These are phyloP conservation scores for Talaromyces adpressus DNA, from an alignment of 495 filamentous ascomycete genomes.

Conservation along the genomic window DNA sequence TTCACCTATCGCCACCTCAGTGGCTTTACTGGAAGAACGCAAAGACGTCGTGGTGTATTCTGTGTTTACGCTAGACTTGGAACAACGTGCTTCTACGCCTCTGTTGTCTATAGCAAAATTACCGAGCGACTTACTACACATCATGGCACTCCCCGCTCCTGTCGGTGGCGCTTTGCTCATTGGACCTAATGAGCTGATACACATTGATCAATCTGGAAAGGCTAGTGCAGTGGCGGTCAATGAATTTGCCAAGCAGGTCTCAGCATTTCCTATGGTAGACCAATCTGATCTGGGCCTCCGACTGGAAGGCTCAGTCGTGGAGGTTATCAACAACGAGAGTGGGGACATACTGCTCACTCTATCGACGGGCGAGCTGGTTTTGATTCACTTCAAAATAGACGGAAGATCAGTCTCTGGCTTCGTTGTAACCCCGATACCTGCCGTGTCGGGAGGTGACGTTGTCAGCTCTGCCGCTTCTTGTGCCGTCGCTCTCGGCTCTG, in stretches of 20 bases:
- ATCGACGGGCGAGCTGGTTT: constrained; percentile 63
- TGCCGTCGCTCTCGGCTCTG: constrained; percentile 56
- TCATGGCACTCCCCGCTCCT: constrained; percentile 76
- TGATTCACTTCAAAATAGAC: constrained; percentile 79
- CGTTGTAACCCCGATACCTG: constrained; percentile 53
- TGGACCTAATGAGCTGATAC: constrained; percentile 84
- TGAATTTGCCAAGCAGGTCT: constrained; percentile 70
- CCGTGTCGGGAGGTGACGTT: constrained; percentile 51
- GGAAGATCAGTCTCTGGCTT: constrained; percentile 90
- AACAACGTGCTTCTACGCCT: constrained; percentile 88
- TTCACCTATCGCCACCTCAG: constrained; percentile 61
- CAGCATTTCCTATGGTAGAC: constrained; percentile 73
- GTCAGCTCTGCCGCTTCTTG: constrained; percentile 62
- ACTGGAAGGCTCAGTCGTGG: constrained; percentile 75
- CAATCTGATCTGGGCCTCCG: constrained; percentile 75
- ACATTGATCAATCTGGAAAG: constrained; percentile 94
- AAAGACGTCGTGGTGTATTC: constrained; percentile 83
- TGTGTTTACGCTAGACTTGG: constrained; percentile 90
- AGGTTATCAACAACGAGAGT: constrained; percentile 62
- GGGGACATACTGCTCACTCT: constrained; percentile 83
- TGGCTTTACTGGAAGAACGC: constrained; percentile 64
- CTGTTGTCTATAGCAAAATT: constrained; percentile 78
- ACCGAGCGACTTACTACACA: constrained; percentile 82
- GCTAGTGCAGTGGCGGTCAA: constrained; percentile 93
- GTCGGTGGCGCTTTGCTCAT: constrained; percentile 84